Evolutionary conservation across 768 basidiomycete species (phyloP), one percentile per base, ranked within the genome.

Genomic region (Russula ochroleuca): DNA sequence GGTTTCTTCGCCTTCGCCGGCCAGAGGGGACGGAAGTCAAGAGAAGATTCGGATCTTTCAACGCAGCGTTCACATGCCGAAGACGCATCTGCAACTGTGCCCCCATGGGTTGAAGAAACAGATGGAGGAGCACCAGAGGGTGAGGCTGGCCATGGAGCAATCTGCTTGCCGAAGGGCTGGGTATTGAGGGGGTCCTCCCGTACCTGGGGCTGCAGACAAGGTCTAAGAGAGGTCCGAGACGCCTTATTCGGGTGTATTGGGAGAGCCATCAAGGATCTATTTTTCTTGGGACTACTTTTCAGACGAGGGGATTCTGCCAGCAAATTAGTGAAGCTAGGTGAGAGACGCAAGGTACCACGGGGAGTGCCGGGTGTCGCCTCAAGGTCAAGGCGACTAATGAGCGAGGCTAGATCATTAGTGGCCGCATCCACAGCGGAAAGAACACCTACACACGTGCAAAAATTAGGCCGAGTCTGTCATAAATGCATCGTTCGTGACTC

Each of bases 331-430:
- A 68, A 63, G 53, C 71, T 35, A 38, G 73, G 69, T 68, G 63
- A 66, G 51, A 67, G 61, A 43, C 61, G 59, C 21, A 70, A 63
- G 19, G 79, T 78, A 37, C 73, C 75, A 28, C 74, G 73, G 25
- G 79, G 73, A 3, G 83, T 79, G 2, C 78, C 77, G 0, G 90
- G 90, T 0, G 91, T 92, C 5, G 88, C 88, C 70, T 90, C 84
- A 4, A 93, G 77, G 67, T 92, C 88, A n/a, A 93, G 78, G n/a
- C 82, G 81, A 65, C 86, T 88, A 72, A 93, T 89, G 4, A 93
- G 76, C 60, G 83, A 83, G 0, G 87, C 90, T 4, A 93, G 80
- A 47, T 92, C 90, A 56, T 89, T 84, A 1, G 90, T 92, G 0
- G 88, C 90, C 0, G 88, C 88, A 66, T 87, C 87, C n/a, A 92